A percentile compares a stretch with the other conserved stretches of the same genome.
These are phyloP conservation scores for Globisporangium orthogonon DNA, from an alignment of 352 stramenopile species.

Conservation along the genomic window DNA sequence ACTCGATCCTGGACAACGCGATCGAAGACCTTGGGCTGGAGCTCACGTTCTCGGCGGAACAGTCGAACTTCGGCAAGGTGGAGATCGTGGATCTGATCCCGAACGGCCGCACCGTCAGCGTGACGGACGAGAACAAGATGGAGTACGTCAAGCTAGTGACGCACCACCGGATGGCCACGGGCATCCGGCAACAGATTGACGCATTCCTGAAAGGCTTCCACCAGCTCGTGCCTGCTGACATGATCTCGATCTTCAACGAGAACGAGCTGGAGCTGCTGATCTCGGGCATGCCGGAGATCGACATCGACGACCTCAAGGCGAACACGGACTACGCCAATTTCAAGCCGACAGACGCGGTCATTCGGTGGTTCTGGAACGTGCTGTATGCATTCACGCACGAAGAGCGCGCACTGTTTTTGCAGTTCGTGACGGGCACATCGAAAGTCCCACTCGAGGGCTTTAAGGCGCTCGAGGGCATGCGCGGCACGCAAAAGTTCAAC, in stretches of 20 bases:
- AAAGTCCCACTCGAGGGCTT: slow-evolving; percentile 98
- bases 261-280: slow-evolving; percentile 93
- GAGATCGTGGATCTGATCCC: slow-evolving; percentile 88
- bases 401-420: slow-evolving; percentile 89
- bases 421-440: slow-evolving; percentile 91
- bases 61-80: slow-evolving; percentile 87
- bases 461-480: slow-evolving; percentile 97
- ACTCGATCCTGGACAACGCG: slow-evolving; percentile 86
- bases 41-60: slow-evolving; percentile 90
- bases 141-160: slow-evolving; percentile 94
- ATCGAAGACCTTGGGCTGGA: slow-evolving; percentile 85
- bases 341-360: slow-evolving; percentile 84
- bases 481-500: slow-evolving; percentile 98
- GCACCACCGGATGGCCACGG: slow-evolving; percentile 98
- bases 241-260: slow-evolving; percentile 93
- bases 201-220: slow-evolving; percentile 90
- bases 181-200: slow-evolving; percentile 94
- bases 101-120: slow-evolving; percentile 75
- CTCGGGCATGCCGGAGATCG: slow-evolving; percentile 90
- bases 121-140: slow-evolving; percentile 93
- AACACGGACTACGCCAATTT: slow-evolving; percentile 94
- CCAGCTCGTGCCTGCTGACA: slow-evolving; percentile 82
- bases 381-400: slow-evolving; percentile 89
- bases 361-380: slow-evolving; percentile 94
- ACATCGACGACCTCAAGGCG: slow-evolving; percentile 91